Evolutionary conservation across 2,329 filamentous ascomycete genomes (phyloP), one percentile per base, ranked within the genome.

Genomic region (Huntiella savannae): DNA sequence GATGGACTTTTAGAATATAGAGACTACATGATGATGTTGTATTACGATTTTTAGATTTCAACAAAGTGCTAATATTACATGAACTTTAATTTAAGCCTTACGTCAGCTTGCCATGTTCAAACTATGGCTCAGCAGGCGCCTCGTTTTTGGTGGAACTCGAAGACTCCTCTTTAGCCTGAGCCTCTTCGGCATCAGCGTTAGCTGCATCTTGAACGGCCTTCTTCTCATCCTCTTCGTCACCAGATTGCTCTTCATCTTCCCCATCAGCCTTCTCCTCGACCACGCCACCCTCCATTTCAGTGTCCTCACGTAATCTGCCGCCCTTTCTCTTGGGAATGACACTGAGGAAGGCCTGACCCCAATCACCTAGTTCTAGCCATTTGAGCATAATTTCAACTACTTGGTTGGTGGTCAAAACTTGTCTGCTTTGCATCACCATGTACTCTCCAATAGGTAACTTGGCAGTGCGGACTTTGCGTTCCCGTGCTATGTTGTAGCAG

Each of bases 301-400:
- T 53, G 17, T 43, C 54, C 16, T 53, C 54, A 51, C 68, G 83
- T 54, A 93, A 57, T 46, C 69, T 72, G 0, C 81, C 85, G 1
- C 84, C 85, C 60, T 98, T 98, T 51, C 91, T 69, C 62, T 85
- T 86, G 0, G 91, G 91, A 54, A 98, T 87, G 3, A 92, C 85
- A 43, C 75, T 70, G 62, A 87, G 64, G 59, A 98, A 98, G 0
- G 91, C 87, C 57, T 82, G 69, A 1, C 80, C 87, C 91, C 91
- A 98, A 59, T 96, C 82, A 2, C 82, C 83, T 42, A 75, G 75
- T 61, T 95, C 85, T 46, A 98, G 62, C 86, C 87, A 98, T 53
- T 77, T 78, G 40, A 94, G 64, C 84, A 98, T 94, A 52, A 98
- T 96, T 62, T 96, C 88, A 40, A 91, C 75, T 1, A 98, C 91